A percentile compares a stretch with the other conserved stretches of the same genome.
These are phyloP conservation scores for Aspergillus alliaceus DNA, from an alignment of 2,329 filamentous ascomycete genomes.

Conservation along the genomic window DNA sequence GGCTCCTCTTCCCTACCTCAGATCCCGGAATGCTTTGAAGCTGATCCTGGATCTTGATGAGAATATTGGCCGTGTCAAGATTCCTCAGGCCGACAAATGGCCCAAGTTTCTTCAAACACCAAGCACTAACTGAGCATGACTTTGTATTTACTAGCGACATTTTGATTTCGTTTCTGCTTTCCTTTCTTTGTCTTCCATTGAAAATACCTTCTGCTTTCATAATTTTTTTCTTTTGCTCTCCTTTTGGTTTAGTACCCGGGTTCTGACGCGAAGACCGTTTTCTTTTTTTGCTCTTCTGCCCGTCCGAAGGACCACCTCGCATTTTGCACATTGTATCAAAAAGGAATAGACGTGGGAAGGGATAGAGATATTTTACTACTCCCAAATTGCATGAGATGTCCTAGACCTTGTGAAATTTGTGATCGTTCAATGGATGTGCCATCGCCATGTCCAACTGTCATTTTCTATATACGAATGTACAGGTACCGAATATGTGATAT, in stretches of 20 bases:
- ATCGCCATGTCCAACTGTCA: neutral
- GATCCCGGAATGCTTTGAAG: constrained; percentile 89
- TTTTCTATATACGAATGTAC: constrained; percentile 7
- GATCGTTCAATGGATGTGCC: constrained; percentile 3
- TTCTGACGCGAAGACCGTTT: constrained; percentile 10
- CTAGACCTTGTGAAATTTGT: constrained; percentile 5
- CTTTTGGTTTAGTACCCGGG: constrained; percentile 7
- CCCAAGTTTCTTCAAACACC: constrained; percentile 34
- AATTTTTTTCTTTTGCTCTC: constrained; percentile 12
- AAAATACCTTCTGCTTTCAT: constrained; percentile 24
- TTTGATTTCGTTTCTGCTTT: constrained; percentile 17
- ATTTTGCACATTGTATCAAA: constrained; percentile 23
- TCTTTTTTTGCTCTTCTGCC: constrained; percentile 2
- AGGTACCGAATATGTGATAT: constrained; percentile 5
- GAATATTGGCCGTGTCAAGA: constrained; percentile 77
- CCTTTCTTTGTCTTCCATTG: constrained; percentile 17
- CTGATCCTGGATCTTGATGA: constrained; percentile 92
- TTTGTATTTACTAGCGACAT: constrained; percentile 28
- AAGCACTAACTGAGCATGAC: constrained; percentile 29
- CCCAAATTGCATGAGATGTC: constrained; percentile 7
- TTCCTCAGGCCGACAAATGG: constrained; percentile 48
- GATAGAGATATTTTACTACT: constrained; percentile 3
- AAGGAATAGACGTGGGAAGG: constrained; percentile 20
- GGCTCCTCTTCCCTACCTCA: constrained; percentile 64
- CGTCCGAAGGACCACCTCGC: constrained; percentile 9